Conservation (phyloP, 148 eudicot species). For the Cornus controversa region DNA sequence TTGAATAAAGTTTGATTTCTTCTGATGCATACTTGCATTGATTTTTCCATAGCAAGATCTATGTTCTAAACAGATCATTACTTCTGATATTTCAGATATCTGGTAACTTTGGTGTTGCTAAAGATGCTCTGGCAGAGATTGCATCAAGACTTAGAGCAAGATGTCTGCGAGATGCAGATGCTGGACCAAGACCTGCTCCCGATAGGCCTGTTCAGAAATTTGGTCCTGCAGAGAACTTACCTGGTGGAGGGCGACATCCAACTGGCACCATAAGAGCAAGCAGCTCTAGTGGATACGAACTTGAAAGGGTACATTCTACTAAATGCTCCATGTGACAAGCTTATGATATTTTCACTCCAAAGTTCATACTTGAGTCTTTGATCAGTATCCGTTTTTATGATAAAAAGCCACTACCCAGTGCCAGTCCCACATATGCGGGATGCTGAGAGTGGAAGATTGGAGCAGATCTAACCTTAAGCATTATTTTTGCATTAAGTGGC, state of each 20-base stretch:
- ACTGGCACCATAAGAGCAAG: conserved; percentile 42
- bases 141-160: conserved; percentile 67
- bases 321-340: not conserved
- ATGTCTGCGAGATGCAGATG: conserved; percentile 49
- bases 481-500: too few relatives aligned
- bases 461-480: too few relatives aligned
- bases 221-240: conserved; percentile 37
- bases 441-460: not conserved
- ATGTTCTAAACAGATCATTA: conserved; percentile 2
- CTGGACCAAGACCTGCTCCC: conserved; percentile 41
- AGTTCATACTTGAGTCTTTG: too few relatives aligned
- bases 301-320: conserved; percentile 37
- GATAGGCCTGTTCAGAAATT: conserved; percentile 41
- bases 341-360: not conserved
- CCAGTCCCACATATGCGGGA: not conserved
- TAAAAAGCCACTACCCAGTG: too few relatives aligned
- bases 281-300: conserved; percentile 33
- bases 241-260: conserved; percentile 33
- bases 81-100: conserved; percentile 42
- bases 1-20: not conserved
- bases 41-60: not conserved
- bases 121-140: conserved; percentile 75
- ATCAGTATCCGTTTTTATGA: not conserved
- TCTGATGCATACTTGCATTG: not conserved
- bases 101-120: conserved; percentile 65